Base-by-base conservation (phyloP, 2,329 filamentous ascomycete genomes). In the Mycosphaerella arachidis region DNA sequence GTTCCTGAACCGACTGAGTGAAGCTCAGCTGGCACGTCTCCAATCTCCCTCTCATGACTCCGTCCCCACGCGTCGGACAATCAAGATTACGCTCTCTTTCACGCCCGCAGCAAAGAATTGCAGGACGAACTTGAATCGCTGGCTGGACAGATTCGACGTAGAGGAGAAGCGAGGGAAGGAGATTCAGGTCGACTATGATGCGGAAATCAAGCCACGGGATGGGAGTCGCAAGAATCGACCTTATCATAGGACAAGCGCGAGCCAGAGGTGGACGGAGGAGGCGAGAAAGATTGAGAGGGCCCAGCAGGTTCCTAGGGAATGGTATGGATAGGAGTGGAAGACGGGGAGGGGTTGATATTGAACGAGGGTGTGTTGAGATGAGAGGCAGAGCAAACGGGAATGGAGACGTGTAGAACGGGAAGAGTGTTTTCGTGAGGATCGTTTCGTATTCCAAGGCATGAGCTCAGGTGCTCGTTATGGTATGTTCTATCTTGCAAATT, bases 61-160 rank as follows among this genome's bases (percentile, higher is more conserved):
- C 55, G 16, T 29, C 10, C 10, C 10, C n/a, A 9, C 31, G 46
- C 13, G 48, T 31, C 54, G 54, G 40, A 60, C 40, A 16, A 57
- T 60, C 48, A 30, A 46, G 20, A 61, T 61, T 27, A 58, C 45
- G 4, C 46, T 58, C 10, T 51, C 37, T 2, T 61, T 54, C 40
- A 57, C 55, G 33, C 18, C 37, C 30, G 55, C 51, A n/a, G 57
- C 54, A 18, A 31, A 50, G 18, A 55, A 52, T 29, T 55, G 43
- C 4, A 30, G 48, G 31, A 20, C 55, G n/a, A 40, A 53, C 40
- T 30, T 58, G 30, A 58, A 56, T 18, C 56, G 59, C 37, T 62
- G 59, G 59, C 56, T 62, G 12, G 56, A 62, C 33, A 20, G 59
- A 35, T 58, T 56, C 29, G 48, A 62, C 45, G 56, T 58, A 16